Base-by-base conservation (phyloP, 768 basidiomycete genomes). In the Rhizopogon salebrosus region DNA sequence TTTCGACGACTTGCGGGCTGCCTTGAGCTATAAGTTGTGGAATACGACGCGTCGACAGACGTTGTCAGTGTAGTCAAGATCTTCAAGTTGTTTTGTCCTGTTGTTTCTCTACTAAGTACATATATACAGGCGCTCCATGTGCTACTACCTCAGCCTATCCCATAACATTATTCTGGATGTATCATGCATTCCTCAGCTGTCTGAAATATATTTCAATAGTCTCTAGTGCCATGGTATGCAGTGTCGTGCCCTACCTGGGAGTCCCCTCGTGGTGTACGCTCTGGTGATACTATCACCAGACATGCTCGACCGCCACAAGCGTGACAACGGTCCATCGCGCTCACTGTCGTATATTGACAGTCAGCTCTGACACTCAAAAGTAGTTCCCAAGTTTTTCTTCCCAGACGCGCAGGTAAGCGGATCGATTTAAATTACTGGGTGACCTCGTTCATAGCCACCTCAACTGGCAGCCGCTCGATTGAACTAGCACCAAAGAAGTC, bases 401-500 rank as follows among this genome's bases (percentile, higher is more conserved):
- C 45, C 45, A 46, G 31, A 22, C 31, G 45, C 20, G 49, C 23
- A 35, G 29, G 13, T 39, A 55, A 51, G 23, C 53, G 52, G 45
- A 64, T 64, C 22, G 56, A 54, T 51, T 66, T 66, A 51, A 67
- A 64, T 26, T 52, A 53, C 7, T 55, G 52, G 35, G 63, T 49
- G 35, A 31, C 53, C 8, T 45, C 46, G 49, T 57, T 62, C 54
- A 64, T 56, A 41, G 57, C 63, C 0, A n/a, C 40, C 50, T 64
- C 63, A 26, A 66, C 65, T 14, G 57, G 63, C 16, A 64, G 34
- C 29, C 62, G 55, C 48, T 66, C 63, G 31, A 64, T 18, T 39
- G 64, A 54, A 41, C 63, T 66, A n/a, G 62, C 63, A 10, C 64
- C 64, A 14, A 66, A 64, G 57, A 68, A 62, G 13, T 65, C 66